Evolutionary conservation across 306 rosid genomes (phyloP).

Genomic region (Hippophae rhamnoides): DNA sequence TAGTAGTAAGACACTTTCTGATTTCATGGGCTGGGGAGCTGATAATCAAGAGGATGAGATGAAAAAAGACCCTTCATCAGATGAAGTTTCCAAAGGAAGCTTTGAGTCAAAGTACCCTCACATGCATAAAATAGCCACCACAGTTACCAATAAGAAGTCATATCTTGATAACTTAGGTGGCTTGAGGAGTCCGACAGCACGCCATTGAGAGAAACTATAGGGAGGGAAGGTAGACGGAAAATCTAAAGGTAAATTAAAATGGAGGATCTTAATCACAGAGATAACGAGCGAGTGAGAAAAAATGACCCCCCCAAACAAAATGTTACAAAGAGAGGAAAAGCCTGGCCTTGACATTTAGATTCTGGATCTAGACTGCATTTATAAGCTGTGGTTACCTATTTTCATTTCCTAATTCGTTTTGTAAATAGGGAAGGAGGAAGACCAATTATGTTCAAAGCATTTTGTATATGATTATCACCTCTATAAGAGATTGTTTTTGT

Average conservation of each 20-base stretch:
- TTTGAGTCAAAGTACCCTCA: slow-evolving; percentile 31
- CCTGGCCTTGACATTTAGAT: slow-evolving; percentile 16
- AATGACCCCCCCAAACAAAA: background rate
- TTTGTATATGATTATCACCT: slow-evolving; percentile 23
- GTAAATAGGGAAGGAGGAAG: slow-evolving; percentile 43
- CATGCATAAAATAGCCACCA: slow-evolving; percentile 33
- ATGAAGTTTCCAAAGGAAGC: slow-evolving; percentile 27
- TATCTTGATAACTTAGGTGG: slow-evolving; percentile 74
- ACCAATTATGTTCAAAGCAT: slow-evolving; percentile 23
- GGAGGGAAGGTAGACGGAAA: background rate
- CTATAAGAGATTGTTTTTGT: slow-evolving; percentile 19
- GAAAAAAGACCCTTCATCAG: slow-evolving; percentile 33
- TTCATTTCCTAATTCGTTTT: slow-evolving; percentile 34
- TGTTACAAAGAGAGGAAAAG: slow-evolving; percentile 2
- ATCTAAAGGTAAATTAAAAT: background rate
- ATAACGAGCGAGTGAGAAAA: slow-evolving; percentile 19
- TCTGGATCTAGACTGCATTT: slow-evolving; percentile 13
- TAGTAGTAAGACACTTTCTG: slow-evolving; percentile 59
- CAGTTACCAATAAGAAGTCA: slow-evolving; percentile 50
- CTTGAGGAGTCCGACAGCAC: slow-evolving; percentile 75
- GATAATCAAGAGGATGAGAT: slow-evolving; percentile 33
- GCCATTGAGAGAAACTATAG: slow-evolving; percentile 40
- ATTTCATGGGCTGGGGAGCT: slow-evolving; percentile 90
- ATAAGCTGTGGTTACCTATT: slow-evolving; percentile 29
- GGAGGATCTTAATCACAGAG: background rate